Conservation (phyloP, 805 yeast species). For the Kodamaea restingae region DNA sequence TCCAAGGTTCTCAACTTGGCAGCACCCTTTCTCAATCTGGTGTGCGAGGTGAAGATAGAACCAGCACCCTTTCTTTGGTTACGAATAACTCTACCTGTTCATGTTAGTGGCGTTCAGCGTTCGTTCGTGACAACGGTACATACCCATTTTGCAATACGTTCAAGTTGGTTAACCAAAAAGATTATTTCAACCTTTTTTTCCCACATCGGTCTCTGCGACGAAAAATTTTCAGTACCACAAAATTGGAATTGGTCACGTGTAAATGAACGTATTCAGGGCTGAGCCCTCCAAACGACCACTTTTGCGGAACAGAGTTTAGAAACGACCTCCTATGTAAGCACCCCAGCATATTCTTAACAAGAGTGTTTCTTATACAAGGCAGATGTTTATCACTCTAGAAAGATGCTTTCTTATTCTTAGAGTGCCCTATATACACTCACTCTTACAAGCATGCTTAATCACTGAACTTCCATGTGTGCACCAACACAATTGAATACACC, state of each 20-base stretch:
- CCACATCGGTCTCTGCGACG: constrained; percentile 3
- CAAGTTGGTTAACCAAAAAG: constrained; percentile 2
- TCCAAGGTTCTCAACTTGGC: constrained; percentile 99
- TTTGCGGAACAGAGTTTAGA: too few relatives aligned
- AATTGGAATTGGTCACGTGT: neutral
- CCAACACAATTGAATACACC: too few relatives aligned
- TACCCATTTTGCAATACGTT: constrained; percentile 1
- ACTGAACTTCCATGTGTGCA: too few relatives aligned
- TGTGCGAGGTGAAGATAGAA: constrained; percentile 98
- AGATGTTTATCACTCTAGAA: too few relatives aligned
- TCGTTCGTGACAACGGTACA: constrained; percentile 1
- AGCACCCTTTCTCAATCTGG: constrained; percentile 99
- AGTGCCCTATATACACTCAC: too few relatives aligned
- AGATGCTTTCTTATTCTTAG: too few relatives aligned
- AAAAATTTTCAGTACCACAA: constrained; percentile 1
- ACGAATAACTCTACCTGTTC: constrained; percentile 97
- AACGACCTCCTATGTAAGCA: too few relatives aligned
- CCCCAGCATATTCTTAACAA: too few relatives aligned
- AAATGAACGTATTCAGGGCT: neutral
- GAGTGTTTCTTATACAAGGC: too few relatives aligned
- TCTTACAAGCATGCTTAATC: too few relatives aligned
- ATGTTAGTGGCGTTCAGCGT: constrained; percentile 5
- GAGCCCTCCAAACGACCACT: too few relatives aligned
- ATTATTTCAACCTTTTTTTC: constrained; percentile 17
- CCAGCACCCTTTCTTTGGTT: constrained; percentile 99